Evolutionary conservation across 768 basidiomycete genomes (phyloP), one percentile per base, ranked within the genome.

Genomic region (Boletus reticulatus): DNA sequence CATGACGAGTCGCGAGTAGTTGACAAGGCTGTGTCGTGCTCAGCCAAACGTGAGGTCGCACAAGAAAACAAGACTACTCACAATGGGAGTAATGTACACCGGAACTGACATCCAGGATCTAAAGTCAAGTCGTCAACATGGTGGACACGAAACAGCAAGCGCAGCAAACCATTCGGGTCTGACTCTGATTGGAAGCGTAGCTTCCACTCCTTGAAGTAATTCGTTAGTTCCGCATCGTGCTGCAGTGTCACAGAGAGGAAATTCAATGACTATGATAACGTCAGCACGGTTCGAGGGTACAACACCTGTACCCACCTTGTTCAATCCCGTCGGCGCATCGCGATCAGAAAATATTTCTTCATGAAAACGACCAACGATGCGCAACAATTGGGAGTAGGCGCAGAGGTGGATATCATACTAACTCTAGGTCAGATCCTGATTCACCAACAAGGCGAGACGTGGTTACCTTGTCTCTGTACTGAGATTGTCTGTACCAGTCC

Each of bases 1-100:
- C 88, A 92, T 89, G 47, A 92, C 90, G 12, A 92, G 81, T 16
- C 90, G 79, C 36, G 88, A 88, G 63, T 92, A 92, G 29, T 76
- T 82, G 54, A 87, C 85, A 42, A 89, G 77, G 78, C 89, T 92
- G 52, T 2, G 45, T 34, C 39, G 27, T 22, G 2, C 36, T 60
- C 51, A 60, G 64, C 48, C 49, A 41, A 46, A 58, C 36, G 20
- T 48, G 49, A 39, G 22, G 51, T 32, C 4, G 29, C 17, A 6
- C 46, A 27, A n/a, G n/a, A 49, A 31, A n/a, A 34, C 1, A 34
- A 45, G 43, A 45, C n/a, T 6, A 71, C 86, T 59, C 70, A 92
- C 88, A 88, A 92, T 4, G 90, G 90, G 8, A 90, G 73, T 24
- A 92, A 71, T 13, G 77, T 79, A 51, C 81, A 84, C 20, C 89